Evolutionary conservation across 495 filamentous ascomycete species (phyloP).

Genomic region (Lichina pygmaea): DNA sequence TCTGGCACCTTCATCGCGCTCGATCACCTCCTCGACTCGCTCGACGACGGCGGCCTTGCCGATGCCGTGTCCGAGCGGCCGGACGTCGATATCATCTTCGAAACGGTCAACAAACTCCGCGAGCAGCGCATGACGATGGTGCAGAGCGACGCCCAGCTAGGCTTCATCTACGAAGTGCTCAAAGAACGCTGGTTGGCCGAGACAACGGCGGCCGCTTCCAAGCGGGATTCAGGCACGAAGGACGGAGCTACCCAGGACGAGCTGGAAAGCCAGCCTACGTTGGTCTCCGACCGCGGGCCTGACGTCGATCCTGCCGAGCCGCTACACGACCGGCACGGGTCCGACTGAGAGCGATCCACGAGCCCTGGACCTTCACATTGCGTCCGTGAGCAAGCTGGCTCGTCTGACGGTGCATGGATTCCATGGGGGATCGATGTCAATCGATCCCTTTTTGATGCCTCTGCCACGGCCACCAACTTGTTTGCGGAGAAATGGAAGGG

Average conservation of each 20-base stretch:
- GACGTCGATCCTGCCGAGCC: not conserved
- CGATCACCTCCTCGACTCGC: constrained; percentile 62
- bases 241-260: not conserved
- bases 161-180: constrained; percentile 75
- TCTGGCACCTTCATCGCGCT: constrained; percentile 90
- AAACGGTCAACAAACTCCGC: constrained; percentile 55
- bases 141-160: constrained; percentile 62
- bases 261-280: not conserved
- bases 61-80: constrained; percentile 4
- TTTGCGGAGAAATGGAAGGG: too few species aligned
- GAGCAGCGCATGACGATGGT: constrained; percentile 94
- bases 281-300: not conserved
- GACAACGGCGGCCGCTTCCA: not conserved
- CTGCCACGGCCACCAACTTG: too few species aligned
- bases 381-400: too few species aligned
- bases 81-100: constrained; percentile 32
- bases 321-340: too few species aligned
- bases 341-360: too few species aligned
- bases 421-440: too few species aligned
- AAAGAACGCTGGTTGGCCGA: constrained; percentile 28
- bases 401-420: too few species aligned
- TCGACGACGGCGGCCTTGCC: constrained; percentile 47
- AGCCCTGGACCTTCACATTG: too few species aligned
- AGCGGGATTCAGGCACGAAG: not conserved
- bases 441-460: too few species aligned